phyloP scores from a whole-genome alignment of 768 basidiomycete species.

The Ephemerocybe angulata region DNA sequence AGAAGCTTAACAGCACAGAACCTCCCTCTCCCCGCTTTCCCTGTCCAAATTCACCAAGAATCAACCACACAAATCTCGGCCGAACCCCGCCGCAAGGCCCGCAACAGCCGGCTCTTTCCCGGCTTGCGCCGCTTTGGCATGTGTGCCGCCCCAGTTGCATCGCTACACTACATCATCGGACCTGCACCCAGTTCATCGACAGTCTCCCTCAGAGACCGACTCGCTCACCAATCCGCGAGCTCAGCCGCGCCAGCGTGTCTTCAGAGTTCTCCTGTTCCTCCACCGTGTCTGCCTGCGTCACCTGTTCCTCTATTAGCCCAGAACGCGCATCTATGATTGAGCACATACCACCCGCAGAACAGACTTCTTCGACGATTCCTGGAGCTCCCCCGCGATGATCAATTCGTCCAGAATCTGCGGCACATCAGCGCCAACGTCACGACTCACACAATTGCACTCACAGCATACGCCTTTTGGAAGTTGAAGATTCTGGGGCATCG shows the following conservation, averaged over 20 bases:
- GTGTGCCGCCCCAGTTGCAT: no score
- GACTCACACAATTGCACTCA: constrained; percentile 25
- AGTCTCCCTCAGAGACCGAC: constrained; percentile 14
- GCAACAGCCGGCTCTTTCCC: not conserved
- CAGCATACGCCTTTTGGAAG: constrained; percentile 98
- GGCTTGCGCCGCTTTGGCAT: no score
- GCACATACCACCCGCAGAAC: constrained; percentile 54
- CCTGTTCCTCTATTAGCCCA: constrained; percentile 37
- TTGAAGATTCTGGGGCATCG: constrained; percentile 76
- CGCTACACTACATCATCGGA: constrained; percentile 38
- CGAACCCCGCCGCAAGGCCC: not conserved
- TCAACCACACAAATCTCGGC: not conserved
- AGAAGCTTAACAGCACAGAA: no score
- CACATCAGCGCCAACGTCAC: constrained; percentile 1
- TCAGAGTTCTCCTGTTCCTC: constrained; percentile 86
- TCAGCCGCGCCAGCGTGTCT: constrained; percentile 74
- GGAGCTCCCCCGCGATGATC: constrained; percentile 94
- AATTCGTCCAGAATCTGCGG: constrained; percentile 86
- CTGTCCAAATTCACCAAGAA: no score
- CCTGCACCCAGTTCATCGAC: constrained; percentile 25
- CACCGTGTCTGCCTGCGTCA: constrained; percentile 79
- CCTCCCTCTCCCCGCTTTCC: no score
- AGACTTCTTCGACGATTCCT: constrained; percentile 95
- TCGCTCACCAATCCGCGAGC: constrained; percentile 66
- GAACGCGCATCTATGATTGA: not conserved